A percentile compares a stretch with the other conserved stretches of the same genome.
These are phyloP conservation scores for Pythium graminicola DNA, from an alignment of 352 stramenopile genomes.

Conservation along the genomic window DNA sequence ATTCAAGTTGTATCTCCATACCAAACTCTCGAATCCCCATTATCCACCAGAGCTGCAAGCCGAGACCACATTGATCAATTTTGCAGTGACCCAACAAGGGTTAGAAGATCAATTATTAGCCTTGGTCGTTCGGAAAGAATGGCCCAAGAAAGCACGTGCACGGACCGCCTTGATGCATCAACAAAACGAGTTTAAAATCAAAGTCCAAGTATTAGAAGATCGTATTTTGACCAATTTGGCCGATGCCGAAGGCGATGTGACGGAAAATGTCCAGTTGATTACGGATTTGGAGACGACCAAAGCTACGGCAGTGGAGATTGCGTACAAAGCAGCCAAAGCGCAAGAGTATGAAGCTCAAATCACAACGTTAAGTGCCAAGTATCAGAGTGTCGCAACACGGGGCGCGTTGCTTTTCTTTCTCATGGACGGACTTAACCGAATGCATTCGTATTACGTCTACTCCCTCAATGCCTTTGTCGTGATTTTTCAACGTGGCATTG, in stretches of 20 bases:
- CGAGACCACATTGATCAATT: conserved; percentile 90
- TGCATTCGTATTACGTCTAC: conserved; percentile 95
- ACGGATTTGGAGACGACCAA: conserved; percentile 93
- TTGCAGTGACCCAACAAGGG: conserved; percentile 84
- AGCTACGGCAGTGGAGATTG: conserved; percentile 80
- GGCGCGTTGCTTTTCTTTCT: conserved; percentile 94
- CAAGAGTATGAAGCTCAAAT: conserved; percentile 75
- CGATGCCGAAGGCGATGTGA: conserved; percentile 84
- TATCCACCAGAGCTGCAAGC: conserved; percentile 89
- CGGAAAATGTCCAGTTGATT: conserved; percentile 94
- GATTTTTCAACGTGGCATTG: conserved; percentile 94
- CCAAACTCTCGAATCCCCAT: conserved; percentile 91
- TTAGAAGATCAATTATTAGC: conserved; percentile 88
- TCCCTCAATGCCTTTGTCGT: conserved; percentile 93
- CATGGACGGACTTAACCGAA: conserved; percentile 89
- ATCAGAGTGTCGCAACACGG: conserved; percentile 87
- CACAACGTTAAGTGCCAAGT: conserved; percentile 84
- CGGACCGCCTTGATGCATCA: conserved; percentile 80
- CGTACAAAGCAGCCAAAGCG: conserved; percentile 71
- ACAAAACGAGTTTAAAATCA: conserved; percentile 89
- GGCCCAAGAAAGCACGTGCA: conserved; percentile 77
- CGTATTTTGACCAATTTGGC: conserved; percentile 82
- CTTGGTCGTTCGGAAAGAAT: conserved; percentile 86
- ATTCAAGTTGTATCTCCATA: conserved; percentile 89
- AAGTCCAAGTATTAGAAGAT: conserved; percentile 82